Evolutionary conservation across 148 eudicot genomes (phyloP).

Genomic region (Euryodendron excelsum): DNA sequence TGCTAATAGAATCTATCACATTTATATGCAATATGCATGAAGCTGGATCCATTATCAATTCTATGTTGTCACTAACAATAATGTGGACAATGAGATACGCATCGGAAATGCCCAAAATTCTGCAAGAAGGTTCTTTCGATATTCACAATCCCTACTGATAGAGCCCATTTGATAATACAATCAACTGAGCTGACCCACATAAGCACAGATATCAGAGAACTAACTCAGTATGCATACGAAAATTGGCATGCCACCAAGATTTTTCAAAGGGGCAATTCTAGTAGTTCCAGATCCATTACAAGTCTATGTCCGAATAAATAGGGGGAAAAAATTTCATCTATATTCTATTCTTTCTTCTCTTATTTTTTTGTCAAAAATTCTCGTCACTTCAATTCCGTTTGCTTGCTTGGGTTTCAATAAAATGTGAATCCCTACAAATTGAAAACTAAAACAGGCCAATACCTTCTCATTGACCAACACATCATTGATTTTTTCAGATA

Average conservation of each 20-base stretch:
- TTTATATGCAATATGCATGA: neutral
- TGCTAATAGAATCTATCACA: neutral
- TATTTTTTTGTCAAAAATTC: too few species aligned
- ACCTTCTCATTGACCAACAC: too few species aligned
- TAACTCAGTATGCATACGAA: neutral
- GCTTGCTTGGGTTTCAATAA: too few species aligned
- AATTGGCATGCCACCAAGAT: too few species aligned
- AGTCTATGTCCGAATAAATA: neutral
- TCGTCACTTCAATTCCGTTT: too few species aligned
- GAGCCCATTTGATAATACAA: neutral
- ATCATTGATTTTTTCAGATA: too few species aligned
- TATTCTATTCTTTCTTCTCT: too few species aligned
- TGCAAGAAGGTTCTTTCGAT: neutral
- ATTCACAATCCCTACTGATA: neutral
- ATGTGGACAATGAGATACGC: neutral
- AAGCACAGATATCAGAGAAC: neutral
- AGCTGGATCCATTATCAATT: neutral
- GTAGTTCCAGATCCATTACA: neutral
- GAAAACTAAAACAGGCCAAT: too few species aligned
- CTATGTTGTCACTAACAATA: neutral
- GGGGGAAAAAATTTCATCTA: too few species aligned
- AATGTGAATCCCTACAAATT: too few species aligned
- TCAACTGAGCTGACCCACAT: neutral
- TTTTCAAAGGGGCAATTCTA: neutral
- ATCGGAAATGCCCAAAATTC: slow-evolving; percentile 5